These are phyloP conservation scores for Selaginella tamariscina DNA, from an alignment of 75 land plant species.

Conservation along the genomic window DNA sequence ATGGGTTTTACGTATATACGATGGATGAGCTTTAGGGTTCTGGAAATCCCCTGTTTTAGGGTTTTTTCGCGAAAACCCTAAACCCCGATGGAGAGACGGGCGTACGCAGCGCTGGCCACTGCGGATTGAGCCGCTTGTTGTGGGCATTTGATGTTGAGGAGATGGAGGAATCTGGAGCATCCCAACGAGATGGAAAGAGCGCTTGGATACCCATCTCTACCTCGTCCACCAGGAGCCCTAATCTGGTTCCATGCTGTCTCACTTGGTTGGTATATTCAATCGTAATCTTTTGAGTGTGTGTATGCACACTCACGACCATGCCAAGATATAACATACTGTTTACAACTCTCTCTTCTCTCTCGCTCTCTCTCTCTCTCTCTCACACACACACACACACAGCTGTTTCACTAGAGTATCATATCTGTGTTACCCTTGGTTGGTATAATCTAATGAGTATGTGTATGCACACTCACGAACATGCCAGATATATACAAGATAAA, in stretches of 20 bases:
- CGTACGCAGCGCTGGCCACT: slow-evolving; percentile 48
- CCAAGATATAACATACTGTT: too few species aligned
- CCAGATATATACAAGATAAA: too few species aligned
- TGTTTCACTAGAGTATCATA: too few species aligned
- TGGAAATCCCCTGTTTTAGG: neutral
- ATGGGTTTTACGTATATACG: neutral
- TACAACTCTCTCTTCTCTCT: too few species aligned
- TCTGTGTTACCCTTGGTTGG: too few species aligned
- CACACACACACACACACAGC: too few species aligned
- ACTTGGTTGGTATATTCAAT: slow-evolving; percentile 31
- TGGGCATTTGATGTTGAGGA: slow-evolving; percentile 36
- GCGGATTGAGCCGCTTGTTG: slow-evolving; percentile 41
- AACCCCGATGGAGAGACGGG: neutral
- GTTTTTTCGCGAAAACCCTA: too few species aligned
- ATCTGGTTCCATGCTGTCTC: slow-evolving; percentile 99
- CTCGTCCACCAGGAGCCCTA: slow-evolving; percentile 64
- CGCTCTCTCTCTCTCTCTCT: too few species aligned
- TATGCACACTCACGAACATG: too few species aligned
- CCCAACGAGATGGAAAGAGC: slow-evolving; percentile 54
- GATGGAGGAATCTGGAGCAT: slow-evolving; percentile 60
- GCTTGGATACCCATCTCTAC: slow-evolving; percentile 56
- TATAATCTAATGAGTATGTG: too few species aligned
- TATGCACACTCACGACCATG: too few species aligned
- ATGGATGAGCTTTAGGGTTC: neutral
- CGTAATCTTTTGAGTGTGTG: neutral